Percentiles rank a stretch among this genome's conserved stretches.
Evolutionary conservation across 2,329 filamentous ascomycete genomes (phyloP).

Genomic region (Botryotinia globosa): DNA sequence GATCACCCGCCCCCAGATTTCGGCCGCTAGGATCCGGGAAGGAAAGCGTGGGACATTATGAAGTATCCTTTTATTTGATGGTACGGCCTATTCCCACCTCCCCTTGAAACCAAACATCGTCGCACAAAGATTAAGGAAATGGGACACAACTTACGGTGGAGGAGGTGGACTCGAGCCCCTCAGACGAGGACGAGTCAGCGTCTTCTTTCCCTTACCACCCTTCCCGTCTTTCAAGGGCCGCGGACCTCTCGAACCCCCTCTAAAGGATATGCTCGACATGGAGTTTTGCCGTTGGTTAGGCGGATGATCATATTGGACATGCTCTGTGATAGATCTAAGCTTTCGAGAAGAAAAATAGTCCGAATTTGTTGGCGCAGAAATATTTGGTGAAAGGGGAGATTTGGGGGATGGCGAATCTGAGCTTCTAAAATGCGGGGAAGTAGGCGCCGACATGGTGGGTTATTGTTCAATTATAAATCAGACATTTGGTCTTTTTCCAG

Average conservation of each 20-base stretch:
- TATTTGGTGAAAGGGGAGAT: slow-evolving; percentile 30
- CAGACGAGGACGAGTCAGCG: slow-evolving; percentile 27
- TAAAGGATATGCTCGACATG: slow-evolving; percentile 35
- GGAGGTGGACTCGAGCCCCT: slow-evolving; percentile 38
- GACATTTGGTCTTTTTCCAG: slow-evolving; percentile 1
- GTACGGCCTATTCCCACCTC: neutral
- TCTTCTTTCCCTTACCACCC: slow-evolving; percentile 34
- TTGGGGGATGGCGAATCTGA: slow-evolving; percentile 24
- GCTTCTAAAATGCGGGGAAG: slow-evolving; percentile 10
- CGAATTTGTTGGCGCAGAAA: slow-evolving; percentile 21
- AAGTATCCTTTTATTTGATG: slow-evolving; percentile 3
- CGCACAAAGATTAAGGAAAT: neutral
- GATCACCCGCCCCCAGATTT: slow-evolving; percentile 20
- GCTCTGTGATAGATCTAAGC: slow-evolving; percentile 37
- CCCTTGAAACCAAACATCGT: neutral
- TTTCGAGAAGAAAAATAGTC: slow-evolving; percentile 27
- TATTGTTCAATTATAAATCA: neutral
- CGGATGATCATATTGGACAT: slow-evolving; percentile 35
- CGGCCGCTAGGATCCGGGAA: slow-evolving; percentile 13
- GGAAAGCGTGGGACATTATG: slow-evolving; percentile 16
- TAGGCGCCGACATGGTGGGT: slow-evolving; percentile 19
- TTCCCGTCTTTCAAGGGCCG: slow-evolving; percentile 18
- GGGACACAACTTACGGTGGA: slow-evolving; percentile 35
- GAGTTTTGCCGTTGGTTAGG: slow-evolving; percentile 26
- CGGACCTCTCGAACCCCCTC: slow-evolving; percentile 24